Base-by-base conservation (phyloP, 148 eudicot genomes). In the Silene conica region DNA sequence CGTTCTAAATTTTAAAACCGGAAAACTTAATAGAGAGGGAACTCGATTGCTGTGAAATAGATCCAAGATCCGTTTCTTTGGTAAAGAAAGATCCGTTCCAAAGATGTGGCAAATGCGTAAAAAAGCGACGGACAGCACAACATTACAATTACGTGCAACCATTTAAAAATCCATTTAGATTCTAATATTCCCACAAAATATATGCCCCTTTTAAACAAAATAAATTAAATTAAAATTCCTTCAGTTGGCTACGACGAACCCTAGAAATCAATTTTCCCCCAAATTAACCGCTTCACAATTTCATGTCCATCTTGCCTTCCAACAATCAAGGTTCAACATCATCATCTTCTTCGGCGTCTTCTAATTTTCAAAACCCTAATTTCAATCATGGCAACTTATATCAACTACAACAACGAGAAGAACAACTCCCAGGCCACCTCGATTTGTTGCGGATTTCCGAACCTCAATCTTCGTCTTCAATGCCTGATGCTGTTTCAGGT, bases 221-320 rank as follows among this genome's bases (percentile, higher is more conserved):
- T 38, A 38, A 16, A 16, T 16, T 13, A 19, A n/a, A 45, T 43
- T 14, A 19, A 7, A 6, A 8, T 7, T 13, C 55, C 46, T 59
- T 59, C 26, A 21, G 28, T 8, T 59, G 26, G 63, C 69, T 26
- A 60, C 75, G 20, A 70, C 43, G 43, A 70, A 50, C 79, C 75
- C 67, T 54, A 6, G 48, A 43, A 3, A 5, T 52, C 41, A 63
- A 38, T 8, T 63, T 26, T 41, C 72, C 74, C 71, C 73, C 67
- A 60, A 46, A 38, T 67, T 72, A 18, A n/a, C 16, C 77, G 72
- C 75, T 54, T 80, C 70, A 8, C 8, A 81, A 63, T 92, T 92
- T 92, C 87, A 93, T 93, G 98, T 93, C 98, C 98, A 93, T 91
- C 97, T 89, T 86, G 91, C 95, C 97, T 12, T 79, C 81, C 22